Evolutionary conservation across 2,329 filamentous ascomycete genomes (phyloP), one percentile per base, ranked within the genome.

Genomic region (Xylaria sp.): DNA sequence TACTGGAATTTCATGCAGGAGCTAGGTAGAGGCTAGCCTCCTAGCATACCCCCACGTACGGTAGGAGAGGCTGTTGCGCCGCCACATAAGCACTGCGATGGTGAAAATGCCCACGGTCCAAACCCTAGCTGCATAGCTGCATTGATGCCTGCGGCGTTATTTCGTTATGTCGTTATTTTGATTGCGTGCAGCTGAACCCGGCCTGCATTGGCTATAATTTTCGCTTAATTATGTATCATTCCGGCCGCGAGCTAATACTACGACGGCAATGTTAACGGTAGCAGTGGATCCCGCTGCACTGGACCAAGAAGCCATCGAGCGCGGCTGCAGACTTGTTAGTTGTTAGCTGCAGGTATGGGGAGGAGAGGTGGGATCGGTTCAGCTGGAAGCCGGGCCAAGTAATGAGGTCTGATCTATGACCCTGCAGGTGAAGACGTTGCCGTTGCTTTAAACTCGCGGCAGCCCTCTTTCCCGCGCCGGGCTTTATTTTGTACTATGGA

Each of bases 301-400:
- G 46, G 32, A 60, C 55, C 57, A 61, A 61, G 39, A 50, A 56
- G 57, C 41, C 32, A 18, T 61, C 57, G 28, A 61, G 50, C 57
- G 41, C 15, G 15, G 23, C 44, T 23, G 46, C 62, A 46, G 18
- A 20, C 54, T 13, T 48, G 65, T 58, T 63, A 20, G 44, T 13
- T 48, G 65, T 58, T 63, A 69, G 63, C 67, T 66, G 63, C 59
- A 60, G 67, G 52, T n/a, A n/a, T 37, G 3, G 39, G 63, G 15
- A 18, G 34, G 34, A 37, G 34, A 46, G 41, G 41, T 54, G 32
- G 55, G 48, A 55, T 52, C 48, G 59, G 58, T 51, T 66, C 39
- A 63, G 54, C 63, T 69, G 63, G 39, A 50, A 48, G 62, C 51
- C 57, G 32, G 44, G 62, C 52, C 51, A 50, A 32, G 44, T 54